These are phyloP conservation scores for Lonicera japonica DNA, from an alignment of 129 eudicot genomes.

Conservation along the genomic window DNA sequence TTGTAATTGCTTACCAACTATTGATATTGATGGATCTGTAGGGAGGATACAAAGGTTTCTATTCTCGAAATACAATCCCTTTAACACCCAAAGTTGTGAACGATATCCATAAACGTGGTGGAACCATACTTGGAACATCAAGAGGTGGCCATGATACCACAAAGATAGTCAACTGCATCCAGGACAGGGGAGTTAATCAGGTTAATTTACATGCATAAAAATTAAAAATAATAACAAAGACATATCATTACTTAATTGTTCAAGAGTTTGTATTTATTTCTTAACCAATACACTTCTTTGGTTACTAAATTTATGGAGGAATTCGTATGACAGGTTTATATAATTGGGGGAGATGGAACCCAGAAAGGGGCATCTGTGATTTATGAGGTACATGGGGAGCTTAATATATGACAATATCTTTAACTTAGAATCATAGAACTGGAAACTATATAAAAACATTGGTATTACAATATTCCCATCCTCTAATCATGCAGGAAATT, in stretches of 20 bases:
- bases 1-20: not conserved
- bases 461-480: not conserved
- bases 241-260: not conserved
- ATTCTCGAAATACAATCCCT: conserved; percentile 67
- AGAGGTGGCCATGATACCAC: conserved; percentile 85
- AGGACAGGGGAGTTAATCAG: conserved; percentile 98
- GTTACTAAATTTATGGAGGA: too few species aligned
- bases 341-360: conserved; percentile 97
- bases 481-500: conserved; percentile 52
- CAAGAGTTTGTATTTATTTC: not conserved
- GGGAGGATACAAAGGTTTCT: conserved; percentile 95
- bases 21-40: conserved; percentile 20
- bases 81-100: conserved; percentile 69
- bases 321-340: conserved; percentile 91
- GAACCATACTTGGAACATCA: conserved; percentile 86
- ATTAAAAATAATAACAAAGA: too few species aligned
- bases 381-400: conserved; percentile 51
- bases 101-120: conserved; percentile 94
- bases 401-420: not conserved
- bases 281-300: not conserved
- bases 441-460: not conserved
- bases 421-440: not conserved
- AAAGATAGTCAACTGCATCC: conserved; percentile 85
- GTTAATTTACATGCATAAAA: conserved; percentile 20
- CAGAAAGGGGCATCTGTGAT: conserved; percentile 90